Evolutionary conservation across 164 flowering plant genomes (phyloP).

Genomic region (Hamamelis virginiana): DNA sequence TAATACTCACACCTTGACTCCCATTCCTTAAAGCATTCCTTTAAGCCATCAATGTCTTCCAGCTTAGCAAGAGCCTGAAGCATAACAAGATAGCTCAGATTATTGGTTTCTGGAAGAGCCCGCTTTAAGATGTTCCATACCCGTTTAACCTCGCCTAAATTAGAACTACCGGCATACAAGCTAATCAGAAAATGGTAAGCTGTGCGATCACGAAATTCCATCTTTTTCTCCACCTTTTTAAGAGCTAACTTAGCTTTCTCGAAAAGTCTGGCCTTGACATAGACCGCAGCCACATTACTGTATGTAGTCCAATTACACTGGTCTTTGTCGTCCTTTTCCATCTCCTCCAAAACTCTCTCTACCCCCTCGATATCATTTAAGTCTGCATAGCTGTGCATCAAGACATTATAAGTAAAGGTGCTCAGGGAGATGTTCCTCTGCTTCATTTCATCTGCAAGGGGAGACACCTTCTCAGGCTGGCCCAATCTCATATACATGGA

Average conservation of each 20-base stretch:
- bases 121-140: slow-evolving; percentile 51
- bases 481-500: slow-evolving; percentile 42
- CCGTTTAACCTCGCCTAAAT: slow-evolving; percentile 51
- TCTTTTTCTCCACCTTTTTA: slow-evolving; percentile 40
- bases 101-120: slow-evolving; percentile 33
- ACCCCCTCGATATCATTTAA: slow-evolving; percentile 51
- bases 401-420: slow-evolving; percentile 38
- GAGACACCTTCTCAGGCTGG: slow-evolving; percentile 59
- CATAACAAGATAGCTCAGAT: slow-evolving; percentile 53
- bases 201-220: slow-evolving; percentile 26
- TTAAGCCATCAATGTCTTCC: slow-evolving; percentile 44
- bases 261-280: slow-evolving; percentile 42
- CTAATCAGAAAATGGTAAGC: slow-evolving; percentile 63
- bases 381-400: slow-evolving; percentile 52
- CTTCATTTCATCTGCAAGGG: slow-evolving; percentile 59
- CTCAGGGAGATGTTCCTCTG: slow-evolving; percentile 26
- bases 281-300: slow-evolving; percentile 56
- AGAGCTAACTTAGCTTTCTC: slow-evolving; percentile 71
- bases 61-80: slow-evolving; percentile 58
- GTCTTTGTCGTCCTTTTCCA: slow-evolving; percentile 20
- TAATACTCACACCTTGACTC: slow-evolving; percentile 33
- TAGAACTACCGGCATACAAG: slow-evolving; percentile 47
- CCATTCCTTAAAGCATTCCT: slow-evolving; percentile 59
- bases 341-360: slow-evolving; percentile 54
- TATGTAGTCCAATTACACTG: slow-evolving; percentile 51